Percentiles rank a stretch among this genome's conserved stretches.
Conservation (phyloP, 768 basidiomycete genomes). For the Pleurotus pulmonarius region DNA sequence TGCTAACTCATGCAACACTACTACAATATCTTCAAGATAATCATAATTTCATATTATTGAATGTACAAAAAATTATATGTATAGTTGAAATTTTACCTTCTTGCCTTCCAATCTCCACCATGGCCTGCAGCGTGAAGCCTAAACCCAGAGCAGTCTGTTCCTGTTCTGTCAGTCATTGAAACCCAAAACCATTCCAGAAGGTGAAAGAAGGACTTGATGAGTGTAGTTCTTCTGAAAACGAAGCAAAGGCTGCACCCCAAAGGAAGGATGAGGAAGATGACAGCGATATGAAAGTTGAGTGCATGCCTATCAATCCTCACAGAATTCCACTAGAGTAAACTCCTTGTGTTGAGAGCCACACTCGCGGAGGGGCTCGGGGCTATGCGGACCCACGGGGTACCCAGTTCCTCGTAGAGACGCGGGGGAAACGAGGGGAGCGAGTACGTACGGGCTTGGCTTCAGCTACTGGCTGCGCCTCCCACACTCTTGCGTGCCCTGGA, state of each 20-base stretch:
- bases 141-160: neutral
- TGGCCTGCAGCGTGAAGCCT: neutral
- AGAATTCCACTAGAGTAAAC: too few relatives aligned
- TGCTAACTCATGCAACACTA: neutral
- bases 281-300: neutral
- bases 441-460: too few relatives aligned
- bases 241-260: neutral
- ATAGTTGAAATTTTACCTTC: neutral
- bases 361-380: too few relatives aligned
- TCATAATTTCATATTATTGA: constrained; percentile 1
- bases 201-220: neutral
- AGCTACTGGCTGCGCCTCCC: too few relatives aligned
- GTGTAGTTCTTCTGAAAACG: neutral
- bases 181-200: neutral
- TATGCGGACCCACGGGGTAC: too few relatives aligned
- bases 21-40: neutral
- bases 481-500: too few relatives aligned
- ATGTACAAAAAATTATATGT: neutral
- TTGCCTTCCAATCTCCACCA: constrained; percentile 1
- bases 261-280: neutral
- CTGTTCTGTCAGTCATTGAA: neutral
- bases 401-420: too few relatives aligned
- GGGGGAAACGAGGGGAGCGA: too few relatives aligned
- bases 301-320: too few relatives aligned
- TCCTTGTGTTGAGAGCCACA: too few relatives aligned